A percentile compares a stretch with the other conserved stretches of the same genome.
phyloP scores from a whole-genome alignment of 1,284 basidiomycete genomes.

The Lentinula novae-zelandiae region DNA sequence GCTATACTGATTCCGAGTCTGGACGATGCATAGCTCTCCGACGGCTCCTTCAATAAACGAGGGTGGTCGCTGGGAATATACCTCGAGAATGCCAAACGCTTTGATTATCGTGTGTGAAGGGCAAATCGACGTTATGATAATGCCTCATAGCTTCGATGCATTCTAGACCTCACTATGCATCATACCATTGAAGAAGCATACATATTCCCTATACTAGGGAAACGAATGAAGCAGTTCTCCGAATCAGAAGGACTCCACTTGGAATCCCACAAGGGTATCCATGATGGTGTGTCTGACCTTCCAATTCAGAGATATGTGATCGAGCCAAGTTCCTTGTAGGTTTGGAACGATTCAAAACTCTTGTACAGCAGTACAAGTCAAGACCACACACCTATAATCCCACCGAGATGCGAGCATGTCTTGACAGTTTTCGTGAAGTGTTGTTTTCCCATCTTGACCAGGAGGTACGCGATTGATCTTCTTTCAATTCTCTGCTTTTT shows the following conservation, averaged over 20 bases:
- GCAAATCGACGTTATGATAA: background rate
- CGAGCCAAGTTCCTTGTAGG: constrained; percentile 30
- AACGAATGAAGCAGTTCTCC: constrained; percentile 58
- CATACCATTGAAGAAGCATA: constrained; percentile 63
- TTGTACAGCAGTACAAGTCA: constrained; percentile 44
- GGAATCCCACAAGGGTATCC: constrained; percentile 62
- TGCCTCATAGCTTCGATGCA: too few relatives aligned
- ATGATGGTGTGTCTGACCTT: constrained; percentile 44
- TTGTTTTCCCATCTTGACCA: constrained; percentile 68
- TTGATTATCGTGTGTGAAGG: constrained; percentile 39
- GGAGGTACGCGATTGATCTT: constrained; percentile 40
- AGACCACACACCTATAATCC: constrained; percentile 54
- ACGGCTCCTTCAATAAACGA: constrained; percentile 44
- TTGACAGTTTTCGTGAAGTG: constrained; percentile 62
- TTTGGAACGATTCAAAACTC: constrained; percentile 45
- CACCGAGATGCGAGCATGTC: constrained; percentile 49
- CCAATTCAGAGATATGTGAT: background rate
- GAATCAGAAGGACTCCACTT: constrained; percentile 45
- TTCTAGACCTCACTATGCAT: constrained; percentile 56
- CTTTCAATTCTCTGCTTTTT: background rate
- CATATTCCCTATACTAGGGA: constrained; percentile 63
- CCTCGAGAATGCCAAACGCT: constrained; percentile 37
- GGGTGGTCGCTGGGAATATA: constrained; percentile 43
- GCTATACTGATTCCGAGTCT: too few relatives aligned
- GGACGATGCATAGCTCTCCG: constrained; percentile 33